Percentiles rank a stretch among this genome's conserved stretches.
Conservation (phyloP, 2,329 filamentous ascomycete species). For the Penicillium griseofulvum region DNA sequence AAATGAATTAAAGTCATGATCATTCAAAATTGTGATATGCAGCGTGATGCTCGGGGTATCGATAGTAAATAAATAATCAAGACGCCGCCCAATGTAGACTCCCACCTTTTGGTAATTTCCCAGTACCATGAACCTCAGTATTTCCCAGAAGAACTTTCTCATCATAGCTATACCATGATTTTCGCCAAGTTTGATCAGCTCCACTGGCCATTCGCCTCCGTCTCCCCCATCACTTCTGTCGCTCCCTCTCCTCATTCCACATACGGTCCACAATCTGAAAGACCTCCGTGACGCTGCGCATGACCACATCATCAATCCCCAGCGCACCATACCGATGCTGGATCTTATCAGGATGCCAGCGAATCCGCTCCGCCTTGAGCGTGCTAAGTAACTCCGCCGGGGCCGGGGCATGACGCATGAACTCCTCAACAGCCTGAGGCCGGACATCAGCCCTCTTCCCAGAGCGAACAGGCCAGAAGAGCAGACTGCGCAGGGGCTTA, state of each 20-base stretch:
- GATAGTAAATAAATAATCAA: neutral
- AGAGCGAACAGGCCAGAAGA: conserved; percentile 72
- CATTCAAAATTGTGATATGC: conserved; percentile 3
- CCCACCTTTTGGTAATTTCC: neutral
- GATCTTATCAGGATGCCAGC: conserved; percentile 98
- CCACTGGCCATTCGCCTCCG: no score
- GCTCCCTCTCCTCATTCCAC: conserved; percentile 62
- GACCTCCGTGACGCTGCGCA: conserved; percentile 79
- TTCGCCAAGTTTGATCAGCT: no score
- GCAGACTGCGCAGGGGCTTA: conserved; percentile 40
- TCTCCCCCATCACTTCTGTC: conserved; percentile 4
- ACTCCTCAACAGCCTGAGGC: conserved; percentile 62
- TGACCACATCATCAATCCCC: conserved; percentile 66
- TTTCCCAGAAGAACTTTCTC: no score
- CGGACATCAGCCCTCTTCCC: conserved; percentile 58
- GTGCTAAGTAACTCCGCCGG: conserved; percentile 44
- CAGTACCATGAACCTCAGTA: no score
- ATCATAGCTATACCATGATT: no score
- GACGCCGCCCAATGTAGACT: conserved; percentile 9
- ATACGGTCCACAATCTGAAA: conserved; percentile 87
- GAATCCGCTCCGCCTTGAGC: conserved; percentile 79
- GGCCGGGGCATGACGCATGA: conserved; percentile 60
- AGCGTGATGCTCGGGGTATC: conserved; percentile 15
- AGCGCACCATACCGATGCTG: conserved; percentile 78
- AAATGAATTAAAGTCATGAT: conserved; percentile 25